These are phyloP conservation scores for Teunomyces gatunensis DNA, from an alignment of 805 yeast species.

Conservation along the genomic window DNA sequence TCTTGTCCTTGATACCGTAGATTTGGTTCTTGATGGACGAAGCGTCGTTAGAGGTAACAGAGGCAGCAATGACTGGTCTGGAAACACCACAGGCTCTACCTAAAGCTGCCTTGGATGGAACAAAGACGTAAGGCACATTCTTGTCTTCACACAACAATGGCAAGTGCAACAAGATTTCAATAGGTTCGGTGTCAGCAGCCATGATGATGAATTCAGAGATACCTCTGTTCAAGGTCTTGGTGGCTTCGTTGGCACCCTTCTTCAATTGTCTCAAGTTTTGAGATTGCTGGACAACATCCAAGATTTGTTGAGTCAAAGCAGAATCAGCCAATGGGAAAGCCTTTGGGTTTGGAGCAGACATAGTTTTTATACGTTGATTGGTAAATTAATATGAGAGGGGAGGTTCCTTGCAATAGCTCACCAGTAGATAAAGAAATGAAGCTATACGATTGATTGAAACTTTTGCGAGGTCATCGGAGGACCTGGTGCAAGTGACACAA, in stretches of 20 bases:
- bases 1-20: constrained; percentile 97
- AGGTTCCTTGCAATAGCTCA: constrained; percentile 34
- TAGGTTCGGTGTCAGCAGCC: constrained; percentile 99
- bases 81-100: constrained; percentile 99
- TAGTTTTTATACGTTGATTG: constrained; percentile 18
- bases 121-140: constrained; percentile 98
- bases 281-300: constrained; percentile 97
- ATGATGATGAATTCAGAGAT: constrained; percentile 97
- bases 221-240: constrained; percentile 99
- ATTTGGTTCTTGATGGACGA: constrained; percentile 96
- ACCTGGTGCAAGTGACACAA: background rate
- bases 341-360: constrained; percentile 94
- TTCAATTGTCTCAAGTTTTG: constrained; percentile 97
- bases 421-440: constrained; percentile 13
- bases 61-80: constrained; percentile 98
- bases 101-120: constrained; percentile 96
- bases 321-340: constrained; percentile 99
- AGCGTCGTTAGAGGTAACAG: constrained; percentile 97
- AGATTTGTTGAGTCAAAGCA: constrained; percentile 90
- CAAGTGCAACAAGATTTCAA: constrained; percentile 94
- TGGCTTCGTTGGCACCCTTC: constrained; percentile 99
- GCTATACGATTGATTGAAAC: background rate
- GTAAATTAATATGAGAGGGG: background rate
- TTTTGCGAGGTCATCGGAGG: constrained; percentile 3
- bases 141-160: constrained; percentile 98